Conservation (phyloP, 2,329 filamentous ascomycete genomes). For the Periconia sp. region DNA sequence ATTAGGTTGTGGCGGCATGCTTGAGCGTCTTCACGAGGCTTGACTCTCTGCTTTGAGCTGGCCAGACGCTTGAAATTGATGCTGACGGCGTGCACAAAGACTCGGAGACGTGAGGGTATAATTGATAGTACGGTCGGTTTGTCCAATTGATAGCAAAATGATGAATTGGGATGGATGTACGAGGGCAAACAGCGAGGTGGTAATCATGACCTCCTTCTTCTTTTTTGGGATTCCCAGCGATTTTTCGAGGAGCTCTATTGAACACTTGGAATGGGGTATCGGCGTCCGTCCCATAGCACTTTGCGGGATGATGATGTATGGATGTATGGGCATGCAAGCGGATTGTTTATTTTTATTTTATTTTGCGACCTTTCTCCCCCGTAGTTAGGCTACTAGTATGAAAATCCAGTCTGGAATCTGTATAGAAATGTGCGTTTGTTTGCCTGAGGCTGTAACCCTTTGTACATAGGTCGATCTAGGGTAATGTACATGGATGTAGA, state of each 20-base stretch:
- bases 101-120: not conserved
- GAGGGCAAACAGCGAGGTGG: conserved; percentile 9
- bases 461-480: too few relatives aligned
- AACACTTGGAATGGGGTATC: conserved; percentile 13
- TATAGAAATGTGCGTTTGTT: too few relatives aligned
- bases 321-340: conserved; percentile 23
- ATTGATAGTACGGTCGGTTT: not conserved
- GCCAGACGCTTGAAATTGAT: conserved; percentile 2
- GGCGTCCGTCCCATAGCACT: conserved; percentile 21
- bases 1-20: conserved; percentile 82
- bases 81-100: conserved; percentile 8
- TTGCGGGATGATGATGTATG: conserved; percentile 8
- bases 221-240: conserved; percentile 33
- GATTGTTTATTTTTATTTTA: conserved; percentile 14
- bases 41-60: conserved; percentile 81
- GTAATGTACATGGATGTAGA: too few relatives aligned
- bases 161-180: conserved; percentile 10
- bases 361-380: too few relatives aligned
- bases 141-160: not conserved
- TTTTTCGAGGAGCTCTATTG: conserved; percentile 22
- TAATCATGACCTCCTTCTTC: conserved; percentile 14
- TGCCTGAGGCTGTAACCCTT: too few relatives aligned
- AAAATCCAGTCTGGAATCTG: too few relatives aligned
- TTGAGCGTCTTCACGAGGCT: conserved; percentile 96
- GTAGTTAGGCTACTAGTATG: too few relatives aligned